These are phyloP conservation scores for Leucocoprinus birnbaumii DNA, from an alignment of 768 basidiomycete genomes.

Conservation along the genomic window DNA sequence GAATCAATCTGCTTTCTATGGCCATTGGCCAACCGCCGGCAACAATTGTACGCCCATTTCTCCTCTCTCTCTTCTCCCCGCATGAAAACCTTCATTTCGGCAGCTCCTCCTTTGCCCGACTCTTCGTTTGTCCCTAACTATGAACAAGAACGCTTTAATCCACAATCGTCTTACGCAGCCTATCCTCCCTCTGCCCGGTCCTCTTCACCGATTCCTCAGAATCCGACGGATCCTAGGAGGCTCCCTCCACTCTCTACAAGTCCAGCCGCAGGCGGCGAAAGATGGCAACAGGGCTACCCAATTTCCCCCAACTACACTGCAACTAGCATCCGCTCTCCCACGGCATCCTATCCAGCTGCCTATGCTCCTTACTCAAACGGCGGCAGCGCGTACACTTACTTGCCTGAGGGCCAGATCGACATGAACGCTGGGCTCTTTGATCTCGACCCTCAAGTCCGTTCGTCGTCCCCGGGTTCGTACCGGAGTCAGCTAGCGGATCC, in stretches of 20 bases:
- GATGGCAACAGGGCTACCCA: constrained; percentile 33
- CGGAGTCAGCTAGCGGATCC: constrained; percentile 38
- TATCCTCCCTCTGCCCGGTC: constrained; percentile 40
- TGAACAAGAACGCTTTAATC: constrained; percentile 55
- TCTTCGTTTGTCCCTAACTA: constrained; percentile 43
- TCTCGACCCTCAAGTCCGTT: constrained; percentile 29
- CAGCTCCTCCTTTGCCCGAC: constrained; percentile 43
- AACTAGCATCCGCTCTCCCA: constrained; percentile 58
- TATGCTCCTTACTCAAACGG: constrained; percentile 47
- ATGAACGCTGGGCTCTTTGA: constrained; percentile 25
- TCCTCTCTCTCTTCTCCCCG: constrained; percentile 15
- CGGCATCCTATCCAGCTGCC: constrained; percentile 55
- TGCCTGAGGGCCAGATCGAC: constrained; percentile 31
- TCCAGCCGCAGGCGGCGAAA: constrained; percentile 42
- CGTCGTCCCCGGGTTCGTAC: constrained; percentile 38
- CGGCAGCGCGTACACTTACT: constrained; percentile 39
- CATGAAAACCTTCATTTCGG: constrained; percentile 27
- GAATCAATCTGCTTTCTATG: constrained; percentile 34
- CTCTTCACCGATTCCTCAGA: constrained; percentile 44
- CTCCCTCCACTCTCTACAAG: constrained; percentile 54
- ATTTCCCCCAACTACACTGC: constrained; percentile 29
- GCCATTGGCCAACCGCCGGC: constrained; percentile 33
- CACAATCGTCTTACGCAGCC: constrained; percentile 41
- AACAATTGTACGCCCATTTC: constrained; percentile 28
- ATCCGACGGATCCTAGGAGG: constrained; percentile 51